Evolutionary conservation across 176 grass and related monocot genomes (phyloP).

Genomic region (Tillandsia fasciculata): DNA sequence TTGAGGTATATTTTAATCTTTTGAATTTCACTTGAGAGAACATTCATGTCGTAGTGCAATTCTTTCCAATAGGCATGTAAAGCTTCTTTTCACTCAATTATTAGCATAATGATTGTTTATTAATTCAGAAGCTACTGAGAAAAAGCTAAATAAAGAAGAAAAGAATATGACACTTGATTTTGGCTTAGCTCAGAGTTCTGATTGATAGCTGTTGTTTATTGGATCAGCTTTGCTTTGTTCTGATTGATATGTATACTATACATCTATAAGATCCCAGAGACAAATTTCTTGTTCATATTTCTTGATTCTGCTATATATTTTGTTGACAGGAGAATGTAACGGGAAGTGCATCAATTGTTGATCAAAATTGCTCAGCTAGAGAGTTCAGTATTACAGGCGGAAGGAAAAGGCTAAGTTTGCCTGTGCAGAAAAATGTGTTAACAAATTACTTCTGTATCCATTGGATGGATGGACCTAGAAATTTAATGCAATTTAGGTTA

Average conservation of each 20-base stretch:
- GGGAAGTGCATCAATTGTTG: slow-evolving; percentile 20
- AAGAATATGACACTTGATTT: too few species aligned
- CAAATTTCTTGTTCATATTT: background rate
- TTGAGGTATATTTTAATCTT: slow-evolving; percentile 38
- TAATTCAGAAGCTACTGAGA: too few species aligned
- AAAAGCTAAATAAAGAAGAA: too few species aligned
- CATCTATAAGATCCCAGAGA: background rate
- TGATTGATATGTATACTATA: background rate
- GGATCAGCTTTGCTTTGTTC: too few species aligned
- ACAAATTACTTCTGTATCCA: slow-evolving; percentile 99
- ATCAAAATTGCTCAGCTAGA: slow-evolving; percentile 31
- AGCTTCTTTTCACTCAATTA: background rate
- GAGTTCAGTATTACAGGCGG: slow-evolving; percentile 34
- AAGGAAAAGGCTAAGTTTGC: slow-evolving; percentile 67
- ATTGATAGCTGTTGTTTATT: too few species aligned
- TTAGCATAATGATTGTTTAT: background rate
- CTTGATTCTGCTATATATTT: background rate
- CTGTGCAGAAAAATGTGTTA: slow-evolving; percentile 85
- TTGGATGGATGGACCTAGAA: slow-evolving; percentile 10
- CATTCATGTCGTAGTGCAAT: background rate
- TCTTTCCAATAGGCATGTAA: background rate
- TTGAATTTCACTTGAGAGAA: background rate
- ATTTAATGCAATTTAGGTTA: background rate
- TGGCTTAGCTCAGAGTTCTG: too few species aligned
- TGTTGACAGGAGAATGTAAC: slow-evolving; percentile 39